Conservation (phyloP, 129 eudicot species). For the Daucus carota region DNA sequence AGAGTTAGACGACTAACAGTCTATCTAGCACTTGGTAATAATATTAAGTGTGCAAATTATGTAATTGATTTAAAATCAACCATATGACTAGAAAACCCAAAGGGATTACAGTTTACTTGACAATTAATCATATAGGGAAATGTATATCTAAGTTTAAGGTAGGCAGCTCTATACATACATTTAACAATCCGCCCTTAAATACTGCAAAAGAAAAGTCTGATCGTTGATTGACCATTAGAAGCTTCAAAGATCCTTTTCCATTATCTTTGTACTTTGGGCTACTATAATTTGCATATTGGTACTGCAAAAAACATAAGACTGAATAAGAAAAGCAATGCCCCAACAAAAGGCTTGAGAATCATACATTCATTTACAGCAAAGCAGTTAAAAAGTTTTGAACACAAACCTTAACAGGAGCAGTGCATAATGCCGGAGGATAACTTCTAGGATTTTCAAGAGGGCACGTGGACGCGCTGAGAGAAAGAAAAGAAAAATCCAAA, state of each 20-base stretch:
- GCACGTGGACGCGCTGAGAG: slow-evolving; percentile 67
- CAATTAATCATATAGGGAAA: not conserved
- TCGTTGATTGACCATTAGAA: slow-evolving; percentile 86
- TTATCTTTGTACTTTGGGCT: slow-evolving; percentile 51
- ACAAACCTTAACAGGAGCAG: slow-evolving; percentile 89
- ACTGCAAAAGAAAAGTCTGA: slow-evolving; percentile 70
- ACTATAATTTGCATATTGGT: slow-evolving; percentile 74
- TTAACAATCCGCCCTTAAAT: slow-evolving; percentile 77
- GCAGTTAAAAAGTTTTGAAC: slow-evolving; percentile 10
- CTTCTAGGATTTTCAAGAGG: slow-evolving; percentile 50
- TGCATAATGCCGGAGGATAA: slow-evolving; percentile 62
- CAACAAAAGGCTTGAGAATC: not conserved
- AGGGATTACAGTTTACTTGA: not conserved
- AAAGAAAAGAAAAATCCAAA: not conserved
- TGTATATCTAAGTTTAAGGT: not conserved
- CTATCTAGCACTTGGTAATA: not conserved
- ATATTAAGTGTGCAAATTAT: not conserved
- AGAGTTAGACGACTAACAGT: not conserved
- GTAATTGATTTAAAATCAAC: not conserved
- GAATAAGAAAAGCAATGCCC: not conserved
- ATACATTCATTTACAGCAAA: not conserved
- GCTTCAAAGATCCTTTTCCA: slow-evolving; percentile 67
- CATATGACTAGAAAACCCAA: not conserved
- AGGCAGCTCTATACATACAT: slow-evolving; percentile 31
- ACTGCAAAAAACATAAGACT: slow-evolving; percentile 44